These are phyloP conservation scores for Sclerotinia subarctica DNA, from an alignment of 2,329 filamentous ascomycete species.

Conservation along the genomic window DNA sequence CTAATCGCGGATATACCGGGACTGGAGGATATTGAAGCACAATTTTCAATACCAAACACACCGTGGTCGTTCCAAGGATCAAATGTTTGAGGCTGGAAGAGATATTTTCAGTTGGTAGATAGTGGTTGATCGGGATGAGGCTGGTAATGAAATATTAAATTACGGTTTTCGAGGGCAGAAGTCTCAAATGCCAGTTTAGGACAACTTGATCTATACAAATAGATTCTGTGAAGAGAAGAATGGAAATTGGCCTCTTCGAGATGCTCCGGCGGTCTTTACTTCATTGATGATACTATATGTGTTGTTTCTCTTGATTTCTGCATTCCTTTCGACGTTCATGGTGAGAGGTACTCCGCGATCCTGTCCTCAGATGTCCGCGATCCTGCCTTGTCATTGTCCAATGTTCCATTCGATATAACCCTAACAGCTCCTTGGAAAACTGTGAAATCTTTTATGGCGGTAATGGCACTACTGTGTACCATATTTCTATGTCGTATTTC, in stretches of 20 bases:
- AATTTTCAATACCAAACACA: not conserved
- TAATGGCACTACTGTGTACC: too few species aligned
- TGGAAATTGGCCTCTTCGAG: not conserved
- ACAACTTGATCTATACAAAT: too few species aligned
- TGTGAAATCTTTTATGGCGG: too few species aligned
- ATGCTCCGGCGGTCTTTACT: not conserved
- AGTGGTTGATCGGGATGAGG: too few species aligned
- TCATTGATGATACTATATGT: not conserved
- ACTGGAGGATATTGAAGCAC: slow-evolving; percentile 5
- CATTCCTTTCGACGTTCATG: not conserved
- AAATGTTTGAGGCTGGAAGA: not conserved
- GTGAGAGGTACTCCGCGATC: too few species aligned
- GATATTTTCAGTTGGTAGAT: not conserved
- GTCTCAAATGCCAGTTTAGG: not conserved
- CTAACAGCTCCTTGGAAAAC: too few species aligned
- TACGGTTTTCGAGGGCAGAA: not conserved
- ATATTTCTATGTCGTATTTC: too few species aligned
- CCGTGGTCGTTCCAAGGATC: not conserved
- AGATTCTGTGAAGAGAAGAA: not conserved
- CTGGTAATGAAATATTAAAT: not conserved
- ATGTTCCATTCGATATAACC: too few species aligned
- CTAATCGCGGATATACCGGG: slow-evolving; percentile 11
- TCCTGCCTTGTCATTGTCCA: too few species aligned
- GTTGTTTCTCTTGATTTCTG: not conserved
- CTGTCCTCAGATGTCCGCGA: not conserved